Evolutionary conservation across 2,329 filamentous ascomycete species (phyloP).

Genomic region (Penicillium carneum): DNA sequence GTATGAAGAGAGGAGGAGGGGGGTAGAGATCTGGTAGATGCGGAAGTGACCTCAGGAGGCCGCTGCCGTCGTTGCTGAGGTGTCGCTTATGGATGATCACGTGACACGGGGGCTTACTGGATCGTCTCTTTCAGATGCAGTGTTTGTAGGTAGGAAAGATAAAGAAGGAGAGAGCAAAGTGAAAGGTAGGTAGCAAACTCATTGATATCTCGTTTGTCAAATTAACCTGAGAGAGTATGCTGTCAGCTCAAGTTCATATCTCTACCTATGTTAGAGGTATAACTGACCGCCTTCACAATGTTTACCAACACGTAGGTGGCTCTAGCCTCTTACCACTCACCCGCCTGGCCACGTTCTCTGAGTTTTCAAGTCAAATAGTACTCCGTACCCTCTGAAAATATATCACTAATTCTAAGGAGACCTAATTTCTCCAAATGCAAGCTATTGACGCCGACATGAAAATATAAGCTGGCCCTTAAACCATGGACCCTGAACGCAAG

Average conservation of each 20-base stretch:
- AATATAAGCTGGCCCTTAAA: not conserved
- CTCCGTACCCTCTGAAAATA: not conserved
- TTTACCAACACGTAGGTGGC: constrained; percentile 2
- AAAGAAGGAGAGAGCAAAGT: not conserved
- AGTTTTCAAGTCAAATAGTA: not conserved
- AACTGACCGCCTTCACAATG: constrained; percentile 11
- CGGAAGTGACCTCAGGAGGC: constrained; percentile 53
- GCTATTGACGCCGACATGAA: not conserved
- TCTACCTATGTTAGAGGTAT: not conserved
- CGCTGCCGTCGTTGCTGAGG: constrained; percentile 50
- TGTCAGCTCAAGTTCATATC: not conserved
- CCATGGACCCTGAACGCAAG: not conserved
- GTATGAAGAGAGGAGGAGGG: constrained; percentile 30
- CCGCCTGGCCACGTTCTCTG: not conserved
- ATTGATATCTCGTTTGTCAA: not conserved
- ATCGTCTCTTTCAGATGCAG: not conserved
- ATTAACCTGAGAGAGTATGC: not conserved
- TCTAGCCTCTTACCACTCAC: not conserved
- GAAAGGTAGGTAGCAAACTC: not conserved
- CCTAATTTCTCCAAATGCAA: not conserved
- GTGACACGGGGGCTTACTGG: constrained; percentile 39
- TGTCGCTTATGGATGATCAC: constrained; percentile 50
- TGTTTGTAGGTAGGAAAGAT: not conserved
- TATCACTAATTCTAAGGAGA: not conserved
- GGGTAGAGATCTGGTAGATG: constrained; percentile 40